phyloP scores from a whole-genome alignment of 345 rosid species.

The Acer campestre region DNA sequence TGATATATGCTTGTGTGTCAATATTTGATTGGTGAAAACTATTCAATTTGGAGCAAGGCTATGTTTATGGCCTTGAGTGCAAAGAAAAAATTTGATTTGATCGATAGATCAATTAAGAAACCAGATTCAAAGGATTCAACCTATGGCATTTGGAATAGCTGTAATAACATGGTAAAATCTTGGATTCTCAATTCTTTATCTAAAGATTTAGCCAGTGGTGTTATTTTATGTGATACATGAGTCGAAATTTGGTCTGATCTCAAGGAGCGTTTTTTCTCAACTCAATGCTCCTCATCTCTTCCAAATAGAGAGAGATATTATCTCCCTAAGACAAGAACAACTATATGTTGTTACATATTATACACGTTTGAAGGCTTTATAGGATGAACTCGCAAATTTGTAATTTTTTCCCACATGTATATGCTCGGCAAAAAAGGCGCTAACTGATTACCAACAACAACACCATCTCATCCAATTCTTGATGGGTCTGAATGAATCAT shows the following conservation, averaged over 20 bases:
- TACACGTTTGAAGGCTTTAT: not conserved
- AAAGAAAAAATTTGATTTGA: not conserved
- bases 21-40: not conserved
- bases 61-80: too few relatives aligned
- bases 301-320: not conserved
- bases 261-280: not conserved
- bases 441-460: not conserved
- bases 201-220: not conserved
- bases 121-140: not conserved
- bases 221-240: not conserved
- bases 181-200: too few relatives aligned
- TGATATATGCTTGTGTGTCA: not conserved
- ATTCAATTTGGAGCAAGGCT: not conserved
- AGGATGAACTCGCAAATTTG: not conserved
- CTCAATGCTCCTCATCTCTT: not conserved
- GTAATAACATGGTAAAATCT: too few relatives aligned
- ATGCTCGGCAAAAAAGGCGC: not conserved
- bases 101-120: not conserved
- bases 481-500: not conserved
- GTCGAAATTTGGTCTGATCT: not conserved
- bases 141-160: not conserved
- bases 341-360: not conserved
- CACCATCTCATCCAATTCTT: not conserved
- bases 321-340: not conserved
- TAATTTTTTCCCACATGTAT: not conserved